Conservation (phyloP, 495 filamentous ascomycete species). For the Neurospora sublineolata region DNA sequence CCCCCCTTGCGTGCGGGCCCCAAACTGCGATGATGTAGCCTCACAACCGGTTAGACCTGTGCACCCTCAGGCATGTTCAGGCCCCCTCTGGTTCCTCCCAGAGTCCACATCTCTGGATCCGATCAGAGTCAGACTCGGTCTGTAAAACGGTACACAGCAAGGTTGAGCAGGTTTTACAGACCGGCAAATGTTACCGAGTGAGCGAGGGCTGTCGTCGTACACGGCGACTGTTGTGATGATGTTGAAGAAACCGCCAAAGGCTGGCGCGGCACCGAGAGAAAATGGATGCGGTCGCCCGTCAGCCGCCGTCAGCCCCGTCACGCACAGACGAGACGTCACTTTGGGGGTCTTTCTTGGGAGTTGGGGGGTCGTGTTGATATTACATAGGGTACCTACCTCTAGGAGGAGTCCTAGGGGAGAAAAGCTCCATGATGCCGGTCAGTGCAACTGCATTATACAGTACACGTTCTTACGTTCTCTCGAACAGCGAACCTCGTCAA, state of each 20-base stretch:
- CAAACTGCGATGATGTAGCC: background rate
- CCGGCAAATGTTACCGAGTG: background rate
- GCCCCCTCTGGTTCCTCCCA: background rate
- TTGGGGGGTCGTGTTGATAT: background rate
- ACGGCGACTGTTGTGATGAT: background rate
- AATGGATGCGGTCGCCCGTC: background rate
- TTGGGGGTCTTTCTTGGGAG: background rate
- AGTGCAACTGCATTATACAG: background rate
- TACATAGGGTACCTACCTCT: background rate
- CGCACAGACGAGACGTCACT: background rate
- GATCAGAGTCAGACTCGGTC: background rate
- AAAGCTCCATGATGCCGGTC: background rate
- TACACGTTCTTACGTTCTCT: background rate
- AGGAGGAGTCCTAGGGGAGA: background rate
- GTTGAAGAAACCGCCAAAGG: background rate
- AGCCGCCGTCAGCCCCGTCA: background rate
- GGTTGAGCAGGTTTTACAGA: background rate
- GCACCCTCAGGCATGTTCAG: background rate
- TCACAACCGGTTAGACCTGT: background rate
- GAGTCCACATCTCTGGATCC: background rate
- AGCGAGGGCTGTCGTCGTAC: background rate
- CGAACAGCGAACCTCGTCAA: background rate
- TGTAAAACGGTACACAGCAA: background rate
- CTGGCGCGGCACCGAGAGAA: background rate
- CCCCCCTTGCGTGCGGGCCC: background rate